Evolutionary conservation across 257 asterid genomes (phyloP), one percentile per base, ranked within the genome.

Genomic region (Fraxinus cuspidata): DNA sequence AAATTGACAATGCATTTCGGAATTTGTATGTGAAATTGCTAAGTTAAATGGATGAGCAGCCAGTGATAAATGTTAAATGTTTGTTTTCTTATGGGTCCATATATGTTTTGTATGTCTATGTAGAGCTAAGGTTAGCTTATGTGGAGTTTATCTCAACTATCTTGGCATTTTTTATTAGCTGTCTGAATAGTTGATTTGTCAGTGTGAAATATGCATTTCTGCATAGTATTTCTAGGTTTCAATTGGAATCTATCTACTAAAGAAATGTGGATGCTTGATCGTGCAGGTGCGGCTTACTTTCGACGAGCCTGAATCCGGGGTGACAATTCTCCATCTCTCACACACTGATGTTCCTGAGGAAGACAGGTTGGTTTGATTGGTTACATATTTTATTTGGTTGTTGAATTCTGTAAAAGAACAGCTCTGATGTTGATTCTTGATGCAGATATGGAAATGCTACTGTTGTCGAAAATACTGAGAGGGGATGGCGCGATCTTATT

Each of bases 401-500:
- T 44, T 44, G 53, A 13, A 44, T 44, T 44, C 18, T 47, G 18
- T 15, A 15, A 47, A 47, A 13, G 56, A 47, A 15, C 7, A 47
- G 7, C n/a, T 1, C 56, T 47, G n/a, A 47, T 47, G 19, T 47
- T 47, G 56, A 47, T 47, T 44, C n/a, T 47, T 47, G 56, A 47
- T 16, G 56, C 56, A 47, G 56, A 4, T 47, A 47, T 47, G 56
- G 56, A 47, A 47, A 47, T 47, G 85, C 98, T 65, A 93, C 99
- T 12, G 98, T 96, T 79, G 95, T 96, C 58, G 99, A 96, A 80
- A 96, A 96, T 49, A 92, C 98, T 0, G 98, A 96, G 90, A 87
- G 94, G 75, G 97, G 99, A 84, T 96, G 98, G 98, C 67, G 99
- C 66, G 97, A 96, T 85, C 96, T 90, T 32, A 93, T 96, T 71